A percentile compares a stretch with the other conserved stretches of the same genome.
Conservation (phyloP, 2,329 filamentous ascomycete species). For the Scedosporium dehoogii region DNA sequence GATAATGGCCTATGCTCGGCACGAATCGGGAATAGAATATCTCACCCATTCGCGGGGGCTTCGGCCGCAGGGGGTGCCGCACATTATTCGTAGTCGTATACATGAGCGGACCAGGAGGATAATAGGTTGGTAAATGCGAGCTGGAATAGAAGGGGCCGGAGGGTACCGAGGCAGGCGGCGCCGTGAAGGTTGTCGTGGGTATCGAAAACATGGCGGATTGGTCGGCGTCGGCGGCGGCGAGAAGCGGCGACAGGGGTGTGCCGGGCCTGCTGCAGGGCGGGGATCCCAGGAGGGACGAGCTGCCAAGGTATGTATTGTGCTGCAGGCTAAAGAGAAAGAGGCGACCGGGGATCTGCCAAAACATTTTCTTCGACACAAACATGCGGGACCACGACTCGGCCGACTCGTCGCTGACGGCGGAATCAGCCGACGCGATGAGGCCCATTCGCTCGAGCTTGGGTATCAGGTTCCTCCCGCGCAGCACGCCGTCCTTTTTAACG, state of each 20-base stretch:
- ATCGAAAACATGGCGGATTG: constrained; percentile 25
- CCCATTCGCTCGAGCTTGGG: constrained; percentile 93
- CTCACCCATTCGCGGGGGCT: constrained; percentile 82
- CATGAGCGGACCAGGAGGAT: constrained; percentile 71
- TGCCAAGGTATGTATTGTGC: constrained; percentile 31
- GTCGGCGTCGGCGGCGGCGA: constrained; percentile 21
- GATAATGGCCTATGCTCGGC: constrained; percentile 69
- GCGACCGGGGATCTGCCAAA: constrained; percentile 86
- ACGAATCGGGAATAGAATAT: constrained; percentile 85
- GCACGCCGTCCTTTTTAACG: constrained; percentile 78
- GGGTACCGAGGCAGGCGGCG: constrained; percentile 27
- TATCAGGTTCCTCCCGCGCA: constrained; percentile 72
- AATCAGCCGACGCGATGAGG: constrained; percentile 66
- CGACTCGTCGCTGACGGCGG: constrained; percentile 54
- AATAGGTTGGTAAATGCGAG: constrained; percentile 84
- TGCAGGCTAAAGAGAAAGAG: constrained; percentile 81
- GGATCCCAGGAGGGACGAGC: not conserved
- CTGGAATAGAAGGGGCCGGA: constrained; percentile 68
- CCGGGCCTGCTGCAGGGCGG: constrained; percentile 12
- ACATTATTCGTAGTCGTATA: constrained; percentile 70
- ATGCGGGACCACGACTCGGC: constrained; percentile 64
- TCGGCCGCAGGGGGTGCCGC: constrained; percentile 78
- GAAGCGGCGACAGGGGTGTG: constrained; percentile 33
- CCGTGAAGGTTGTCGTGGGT: constrained; percentile 21
- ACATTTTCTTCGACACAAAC: constrained; percentile 71